Evolutionary conservation across 2,329 filamentous ascomycete genomes (phyloP).

Genomic region (Neonectria ditissima): DNA sequence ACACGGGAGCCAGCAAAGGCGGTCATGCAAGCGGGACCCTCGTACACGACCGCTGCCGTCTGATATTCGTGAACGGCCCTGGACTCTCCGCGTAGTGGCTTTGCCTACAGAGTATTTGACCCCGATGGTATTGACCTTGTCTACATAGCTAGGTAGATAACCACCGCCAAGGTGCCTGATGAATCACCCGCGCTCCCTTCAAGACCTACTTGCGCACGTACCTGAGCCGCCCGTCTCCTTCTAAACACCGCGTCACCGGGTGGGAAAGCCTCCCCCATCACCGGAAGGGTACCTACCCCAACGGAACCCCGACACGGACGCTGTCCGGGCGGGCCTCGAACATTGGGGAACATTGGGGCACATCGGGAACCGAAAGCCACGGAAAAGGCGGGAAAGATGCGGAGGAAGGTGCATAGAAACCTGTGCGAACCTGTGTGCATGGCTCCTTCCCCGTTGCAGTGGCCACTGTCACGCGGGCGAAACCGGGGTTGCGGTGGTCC

Average conservation of each 20-base stretch:
- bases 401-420: background rate
- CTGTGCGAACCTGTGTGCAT: background rate
- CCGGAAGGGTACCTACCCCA: too few relatives aligned
- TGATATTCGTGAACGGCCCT: conserved; percentile 8
- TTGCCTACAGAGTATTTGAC: too few relatives aligned
- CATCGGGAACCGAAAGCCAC: conserved; percentile 9
- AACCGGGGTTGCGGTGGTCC: conserved; percentile 40
- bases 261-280: too few relatives aligned
- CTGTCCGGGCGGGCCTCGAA: conserved; percentile 1
- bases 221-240: too few relatives aligned
- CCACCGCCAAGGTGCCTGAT: too few relatives aligned
- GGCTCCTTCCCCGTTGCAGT: background rate
- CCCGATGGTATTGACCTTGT: too few relatives aligned
- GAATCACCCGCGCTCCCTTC: too few relatives aligned
- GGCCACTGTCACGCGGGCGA: conserved; percentile 39
- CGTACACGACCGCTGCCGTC: conserved; percentile 4
- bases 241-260: background rate
- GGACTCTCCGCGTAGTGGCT: too few relatives aligned
- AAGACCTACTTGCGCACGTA: too few relatives aligned
- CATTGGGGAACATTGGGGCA: too few relatives aligned
- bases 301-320: conserved; percentile 6
- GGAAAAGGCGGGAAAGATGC: background rate
- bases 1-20: background rate
- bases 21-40: background rate
- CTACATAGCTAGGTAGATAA: too few relatives aligned